These are phyloP conservation scores for Tulasnella sp. DNA, from an alignment of 768 basidiomycete genomes.

Conservation along the genomic window DNA sequence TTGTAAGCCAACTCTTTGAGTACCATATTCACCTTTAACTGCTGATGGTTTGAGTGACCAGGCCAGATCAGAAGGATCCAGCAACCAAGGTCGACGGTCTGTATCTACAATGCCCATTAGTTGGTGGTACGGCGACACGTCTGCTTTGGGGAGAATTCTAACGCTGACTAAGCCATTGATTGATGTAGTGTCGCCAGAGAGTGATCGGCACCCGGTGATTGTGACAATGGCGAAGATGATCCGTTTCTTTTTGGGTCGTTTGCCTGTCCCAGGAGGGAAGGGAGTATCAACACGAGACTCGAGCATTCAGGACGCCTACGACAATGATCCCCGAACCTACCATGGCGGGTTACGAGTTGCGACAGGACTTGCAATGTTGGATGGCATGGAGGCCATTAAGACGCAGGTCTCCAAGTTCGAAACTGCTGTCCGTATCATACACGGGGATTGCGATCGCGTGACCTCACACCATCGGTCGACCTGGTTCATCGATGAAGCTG, in stretches of 20 bases:
- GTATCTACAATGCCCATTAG: neutral
- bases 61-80: neutral
- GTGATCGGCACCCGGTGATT: neutral
- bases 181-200: neutral
- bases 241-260: neutral
- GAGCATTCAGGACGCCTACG: neutral
- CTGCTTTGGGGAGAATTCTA: neutral
- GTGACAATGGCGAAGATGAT: neutral
- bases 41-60: too few species aligned
- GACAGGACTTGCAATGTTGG: neutral
- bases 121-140: neutral
- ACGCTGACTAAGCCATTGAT: neutral
- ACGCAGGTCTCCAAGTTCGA: neutral
- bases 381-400: neutral
- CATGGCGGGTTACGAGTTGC: neutral
- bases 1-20: too few species aligned
- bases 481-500: neutral
- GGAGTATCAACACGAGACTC: neutral
- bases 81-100: neutral
- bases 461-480: neutral
- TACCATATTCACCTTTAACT: too few species aligned
- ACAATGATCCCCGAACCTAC: neutral
- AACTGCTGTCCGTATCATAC: neutral
- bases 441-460: neutral
- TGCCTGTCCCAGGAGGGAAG: neutral